phyloP scores from a whole-genome alignment of 495 filamentous ascomycete species.

The Lepraria neglecta region DNA sequence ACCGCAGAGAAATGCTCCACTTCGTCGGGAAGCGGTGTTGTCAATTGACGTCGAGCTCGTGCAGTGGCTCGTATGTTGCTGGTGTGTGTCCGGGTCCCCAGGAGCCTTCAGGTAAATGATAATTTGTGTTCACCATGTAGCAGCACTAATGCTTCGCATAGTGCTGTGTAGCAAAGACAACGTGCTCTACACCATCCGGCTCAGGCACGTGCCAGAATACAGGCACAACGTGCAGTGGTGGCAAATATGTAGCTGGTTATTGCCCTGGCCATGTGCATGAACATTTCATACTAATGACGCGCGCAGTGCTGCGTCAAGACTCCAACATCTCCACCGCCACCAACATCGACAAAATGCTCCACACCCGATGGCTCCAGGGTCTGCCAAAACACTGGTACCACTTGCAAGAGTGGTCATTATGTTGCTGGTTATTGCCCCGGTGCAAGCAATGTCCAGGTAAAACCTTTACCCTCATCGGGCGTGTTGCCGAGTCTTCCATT shows the following conservation, averaged over 20 bases:
- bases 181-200: not conserved
- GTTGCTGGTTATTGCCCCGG: not conserved
- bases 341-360: not conserved
- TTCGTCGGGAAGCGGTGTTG: not conserved
- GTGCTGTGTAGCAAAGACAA: not conserved
- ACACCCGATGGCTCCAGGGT: not conserved
- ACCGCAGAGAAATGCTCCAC: conserved; percentile 2
- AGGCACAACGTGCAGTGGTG: not conserved
- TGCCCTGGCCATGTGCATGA: not conserved
- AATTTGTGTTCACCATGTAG: not conserved
- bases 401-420: not conserved
- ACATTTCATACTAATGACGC: not conserved
- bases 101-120: not conserved
- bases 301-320: not conserved
- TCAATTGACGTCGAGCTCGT: not conserved
- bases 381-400: not conserved
- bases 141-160: not conserved
- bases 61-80: conserved; percentile 6
- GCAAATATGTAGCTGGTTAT: not conserved
- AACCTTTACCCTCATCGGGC: not conserved
- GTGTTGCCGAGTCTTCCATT: too few species aligned
- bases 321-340: not conserved
- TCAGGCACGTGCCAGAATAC: conserved; percentile 1
- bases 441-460: not conserved
- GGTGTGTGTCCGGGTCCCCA: conserved; percentile 4